Evolutionary conservation across 768 basidiomycete species (phyloP).

Genomic region (Lactifluus piperatus): DNA sequence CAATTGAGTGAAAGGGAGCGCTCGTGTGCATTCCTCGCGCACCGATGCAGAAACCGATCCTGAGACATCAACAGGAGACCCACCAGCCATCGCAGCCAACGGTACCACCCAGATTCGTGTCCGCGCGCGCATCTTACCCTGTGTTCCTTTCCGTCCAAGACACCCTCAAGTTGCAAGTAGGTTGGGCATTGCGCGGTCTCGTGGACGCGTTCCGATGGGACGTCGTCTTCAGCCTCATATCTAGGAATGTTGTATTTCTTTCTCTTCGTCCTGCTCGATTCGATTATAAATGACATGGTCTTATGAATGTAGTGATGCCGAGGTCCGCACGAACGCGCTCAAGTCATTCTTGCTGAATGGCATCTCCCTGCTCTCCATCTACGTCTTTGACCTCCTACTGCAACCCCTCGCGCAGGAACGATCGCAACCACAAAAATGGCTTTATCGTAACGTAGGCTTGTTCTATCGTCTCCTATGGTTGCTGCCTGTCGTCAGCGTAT

Average conservation of each 20-base stretch:
- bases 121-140: constrained; percentile 52
- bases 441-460: constrained; percentile 65
- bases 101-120: neutral
- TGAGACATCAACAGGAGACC: constrained; percentile 2
- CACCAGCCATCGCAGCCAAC: neutral
- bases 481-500: constrained; percentile 62
- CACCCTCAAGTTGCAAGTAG: constrained; percentile 49
- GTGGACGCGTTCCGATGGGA: constrained; percentile 70
- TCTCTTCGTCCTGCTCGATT: neutral
- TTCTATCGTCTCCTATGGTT: constrained; percentile 76
- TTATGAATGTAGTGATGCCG: constrained; percentile 49
- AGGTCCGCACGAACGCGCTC: constrained; percentile 63
- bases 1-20: no score
- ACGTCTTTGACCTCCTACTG: constrained; percentile 64
- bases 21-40: no score
- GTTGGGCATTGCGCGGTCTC: constrained; percentile 51
- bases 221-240: constrained; percentile 46
- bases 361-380: constrained; percentile 64
- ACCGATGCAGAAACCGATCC: constrained; percentile 7
- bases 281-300: neutral
- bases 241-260: constrained; percentile 37
- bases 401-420: constrained; percentile 56
- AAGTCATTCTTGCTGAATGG: constrained; percentile 70
- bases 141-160: constrained; percentile 57
- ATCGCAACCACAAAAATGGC: constrained; percentile 48